phyloP scores from a whole-genome alignment of 306 rosid species.

The Medicago lupulina region DNA sequence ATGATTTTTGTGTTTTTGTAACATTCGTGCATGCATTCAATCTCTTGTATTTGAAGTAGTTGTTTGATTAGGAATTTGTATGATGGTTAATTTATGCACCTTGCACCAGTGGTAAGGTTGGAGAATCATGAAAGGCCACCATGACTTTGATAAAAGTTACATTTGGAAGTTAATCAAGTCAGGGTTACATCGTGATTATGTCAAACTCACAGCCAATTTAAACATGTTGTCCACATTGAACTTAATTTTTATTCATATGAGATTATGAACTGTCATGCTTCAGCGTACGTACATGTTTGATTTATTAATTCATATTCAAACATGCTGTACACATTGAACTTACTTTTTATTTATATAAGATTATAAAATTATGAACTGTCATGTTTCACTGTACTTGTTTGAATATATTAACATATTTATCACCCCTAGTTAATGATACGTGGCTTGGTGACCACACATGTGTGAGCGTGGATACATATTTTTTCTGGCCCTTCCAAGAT shows the following conservation, averaged over 20 bases:
- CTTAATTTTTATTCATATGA: neutral
- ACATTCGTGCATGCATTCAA: neutral
- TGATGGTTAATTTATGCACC: neutral
- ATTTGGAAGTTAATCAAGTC: no score
- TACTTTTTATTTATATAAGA: no score
- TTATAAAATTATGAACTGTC: neutral
- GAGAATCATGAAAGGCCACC: neutral
- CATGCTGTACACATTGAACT: neutral
- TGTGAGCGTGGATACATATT: neutral
- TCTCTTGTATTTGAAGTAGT: neutral
- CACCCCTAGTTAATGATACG: neutral
- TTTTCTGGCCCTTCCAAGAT: neutral
- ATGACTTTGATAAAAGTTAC: neutral
- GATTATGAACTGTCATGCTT: neutral
- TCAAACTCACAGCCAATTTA: no score
- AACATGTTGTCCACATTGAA: no score
- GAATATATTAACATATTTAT: neutral
- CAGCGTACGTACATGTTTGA: neutral
- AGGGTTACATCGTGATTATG: no score
- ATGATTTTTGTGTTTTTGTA: constrained; percentile 27
- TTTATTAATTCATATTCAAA: no score
- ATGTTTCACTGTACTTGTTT: neutral
- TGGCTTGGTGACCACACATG: neutral
- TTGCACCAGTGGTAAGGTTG: neutral
- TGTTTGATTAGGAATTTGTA: constrained; percentile 3